Percentiles rank a stretch among this genome's conserved stretches.
Evolutionary conservation across 768 basidiomycete species (phyloP).

Genomic region (Boletus reticuloceps): DNA sequence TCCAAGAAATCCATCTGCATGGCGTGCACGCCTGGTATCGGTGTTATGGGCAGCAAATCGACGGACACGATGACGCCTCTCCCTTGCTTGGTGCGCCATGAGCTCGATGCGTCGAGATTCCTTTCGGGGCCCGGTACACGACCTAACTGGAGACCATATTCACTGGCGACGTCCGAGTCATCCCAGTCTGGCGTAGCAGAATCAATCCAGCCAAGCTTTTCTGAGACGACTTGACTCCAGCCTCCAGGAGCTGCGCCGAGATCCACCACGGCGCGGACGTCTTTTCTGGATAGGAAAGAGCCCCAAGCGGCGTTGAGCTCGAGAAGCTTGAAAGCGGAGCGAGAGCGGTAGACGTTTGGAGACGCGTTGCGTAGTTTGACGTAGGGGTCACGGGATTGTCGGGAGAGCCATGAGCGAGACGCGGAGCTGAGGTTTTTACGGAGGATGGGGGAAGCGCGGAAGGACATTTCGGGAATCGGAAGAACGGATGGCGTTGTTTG

Average conservation of each 20-base stretch:
- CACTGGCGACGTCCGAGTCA: not conserved
- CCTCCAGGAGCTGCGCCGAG: constrained; percentile 92
- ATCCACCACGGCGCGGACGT: constrained; percentile 71
- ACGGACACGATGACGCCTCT: constrained; percentile 63
- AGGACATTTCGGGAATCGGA: constrained; percentile 25
- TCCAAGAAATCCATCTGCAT: constrained; percentile 80
- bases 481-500: constrained; percentile 22
- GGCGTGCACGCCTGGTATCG: constrained; percentile 69
- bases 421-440: constrained; percentile 37
- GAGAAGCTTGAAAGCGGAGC: constrained; percentile 90
- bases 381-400: constrained; percentile 71
- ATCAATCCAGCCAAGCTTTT: constrained; percentile 52
- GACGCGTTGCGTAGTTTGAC: constrained; percentile 53
- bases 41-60: constrained; percentile 71
- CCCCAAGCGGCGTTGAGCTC: constrained; percentile 65
- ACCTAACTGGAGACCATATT: not conserved
- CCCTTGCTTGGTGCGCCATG: constrained; percentile 28
- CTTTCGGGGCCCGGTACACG: not conserved
- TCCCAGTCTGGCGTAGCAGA: not conserved
- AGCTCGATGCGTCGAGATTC: not conserved
- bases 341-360: constrained; percentile 63
- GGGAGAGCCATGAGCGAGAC: constrained; percentile 60
- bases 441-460: constrained; percentile 34
- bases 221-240: constrained; percentile 85
- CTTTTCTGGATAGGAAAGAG: constrained; percentile 46